Conservation (phyloP, 2,329 filamentous ascomycete species). For the Neopestalotiopsis sp. region DNA sequence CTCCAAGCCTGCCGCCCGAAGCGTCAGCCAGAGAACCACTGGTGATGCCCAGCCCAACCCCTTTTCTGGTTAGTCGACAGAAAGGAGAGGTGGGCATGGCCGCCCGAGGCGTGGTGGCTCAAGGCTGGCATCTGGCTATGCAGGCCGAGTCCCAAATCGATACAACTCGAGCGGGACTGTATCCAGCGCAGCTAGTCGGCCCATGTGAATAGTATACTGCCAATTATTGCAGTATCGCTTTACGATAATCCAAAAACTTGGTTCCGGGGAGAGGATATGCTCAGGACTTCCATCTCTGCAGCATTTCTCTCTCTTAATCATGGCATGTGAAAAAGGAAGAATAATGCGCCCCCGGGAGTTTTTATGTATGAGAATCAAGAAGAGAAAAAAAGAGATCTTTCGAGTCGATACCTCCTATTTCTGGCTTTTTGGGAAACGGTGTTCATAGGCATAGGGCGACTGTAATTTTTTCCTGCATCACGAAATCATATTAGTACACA, state of each 20-base stretch:
- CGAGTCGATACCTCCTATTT: constrained; percentile 15
- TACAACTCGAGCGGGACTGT: neutral
- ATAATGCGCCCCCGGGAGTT: neutral
- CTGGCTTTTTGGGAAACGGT: constrained; percentile 10
- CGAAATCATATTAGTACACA: constrained; percentile 10
- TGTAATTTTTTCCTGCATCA: constrained; percentile 5
- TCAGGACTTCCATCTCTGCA: neutral
- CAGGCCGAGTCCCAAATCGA: neutral
- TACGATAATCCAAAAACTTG: neutral
- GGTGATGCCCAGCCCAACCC: constrained; percentile 12
- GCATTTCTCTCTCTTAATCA: neutral
- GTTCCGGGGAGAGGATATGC: neutral
- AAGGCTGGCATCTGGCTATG: neutral
- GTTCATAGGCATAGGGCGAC: constrained; percentile 14
- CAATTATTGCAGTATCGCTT: neutral
- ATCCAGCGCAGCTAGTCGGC: neutral
- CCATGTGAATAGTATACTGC: neutral
- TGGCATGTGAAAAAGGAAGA: constrained; percentile 4
- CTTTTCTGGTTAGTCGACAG: constrained; percentile 13
- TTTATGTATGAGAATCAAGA: constrained; percentile 3
- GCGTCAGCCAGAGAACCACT: constrained; percentile 6
- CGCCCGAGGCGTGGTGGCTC: neutral
- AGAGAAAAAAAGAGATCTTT: constrained; percentile 11
- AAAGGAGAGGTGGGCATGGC: neutral
- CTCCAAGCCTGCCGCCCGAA: constrained; percentile 2